Evolutionary conservation across 73 alveolate genomes (phyloP), one percentile per base, ranked within the genome.

Genomic region (Effrenium voratum): DNA sequence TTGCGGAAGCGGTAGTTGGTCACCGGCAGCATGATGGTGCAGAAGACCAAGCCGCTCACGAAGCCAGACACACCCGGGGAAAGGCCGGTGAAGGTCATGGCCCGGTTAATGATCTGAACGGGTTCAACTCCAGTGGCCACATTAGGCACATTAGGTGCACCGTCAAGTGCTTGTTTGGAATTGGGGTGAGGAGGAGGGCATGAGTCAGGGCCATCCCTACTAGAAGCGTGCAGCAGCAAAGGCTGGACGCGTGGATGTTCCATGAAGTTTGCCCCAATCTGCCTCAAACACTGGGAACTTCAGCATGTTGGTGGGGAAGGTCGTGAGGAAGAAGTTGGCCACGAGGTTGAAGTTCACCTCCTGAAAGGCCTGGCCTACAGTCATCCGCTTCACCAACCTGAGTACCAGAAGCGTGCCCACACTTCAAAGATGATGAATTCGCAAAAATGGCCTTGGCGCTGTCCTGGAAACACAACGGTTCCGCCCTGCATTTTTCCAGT

Each of bases 11-110:
- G 79, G 94, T 85, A 85, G 46, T 85, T 85, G 82, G 94, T 85
- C 47, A 85, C 94, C 44, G 98, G 98, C 85, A 91, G 79, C 98
- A 91, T 91, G 90, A 91, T 72, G 86, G 98, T 91, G 79, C 98
- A 70, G 44, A 91, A 70, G 73, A 87, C 85, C 85, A 68, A 87
- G 22, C 85, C 95, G 32, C 66, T 63, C 40, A 59, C 85, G n/a
- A n/a, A n/a, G n/a, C n/a, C n/a, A n/a, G n/a, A n/a, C 46, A 36
- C 82, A 36, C 82, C 82, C 34, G 82, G 32, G 49, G 82, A 72
- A 47, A 72, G 49, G 49, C 49, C 13, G 15, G 82, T 72, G 82
- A 36, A 72, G 49, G 38, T 72, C 82, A 72, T 72, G 46, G 82
- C 82, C 49, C 82, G n/a, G 82, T 72, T 72, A 47, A 72, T 72